These are phyloP conservation scores for Aspergillus pseudotamarii DNA, from an alignment of 2,329 filamentous ascomycete species.

Conservation along the genomic window DNA sequence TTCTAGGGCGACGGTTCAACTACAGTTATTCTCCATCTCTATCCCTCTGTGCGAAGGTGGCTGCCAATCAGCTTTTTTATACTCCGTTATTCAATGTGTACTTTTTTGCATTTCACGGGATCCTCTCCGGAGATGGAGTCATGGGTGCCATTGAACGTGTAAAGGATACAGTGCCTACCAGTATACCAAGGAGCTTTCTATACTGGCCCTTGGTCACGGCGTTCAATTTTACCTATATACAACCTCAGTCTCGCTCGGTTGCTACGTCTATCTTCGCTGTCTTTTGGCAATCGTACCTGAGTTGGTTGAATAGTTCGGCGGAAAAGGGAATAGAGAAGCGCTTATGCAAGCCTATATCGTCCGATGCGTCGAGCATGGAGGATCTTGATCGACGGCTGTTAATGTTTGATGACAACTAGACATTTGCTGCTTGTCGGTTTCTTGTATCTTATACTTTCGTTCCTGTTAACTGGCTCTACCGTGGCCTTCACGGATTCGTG, in stretches of 20 bases:
- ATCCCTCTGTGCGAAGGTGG: background rate
- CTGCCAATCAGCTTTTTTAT: background rate
- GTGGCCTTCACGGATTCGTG: too few species aligned
- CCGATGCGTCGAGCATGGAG: too few species aligned
- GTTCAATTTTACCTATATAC: constrained; percentile 1
- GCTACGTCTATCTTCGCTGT: background rate
- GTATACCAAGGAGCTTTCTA: constrained; percentile 3
- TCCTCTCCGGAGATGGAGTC: constrained; percentile 1
- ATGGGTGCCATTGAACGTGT: background rate
- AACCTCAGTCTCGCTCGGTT: background rate
- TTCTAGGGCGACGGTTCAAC: constrained; percentile 5
- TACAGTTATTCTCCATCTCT: background rate
- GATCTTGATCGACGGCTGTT: too few species aligned
- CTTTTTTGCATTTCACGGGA: constrained; percentile 1
- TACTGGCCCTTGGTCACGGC: constrained; percentile 7
- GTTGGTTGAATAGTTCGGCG: constrained; percentile 4
- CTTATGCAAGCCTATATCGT: background rate
- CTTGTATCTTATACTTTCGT: too few species aligned
- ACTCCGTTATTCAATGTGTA: constrained; percentile 6
- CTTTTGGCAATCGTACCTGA: constrained; percentile 6
- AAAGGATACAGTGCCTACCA: background rate
- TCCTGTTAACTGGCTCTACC: too few species aligned
- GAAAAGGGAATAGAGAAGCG: background rate
- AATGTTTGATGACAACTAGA: too few species aligned
- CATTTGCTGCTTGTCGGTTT: too few species aligned